Base-by-base conservation (phyloP, 1,284 basidiomycete species). In the Paramarasmius palmivorus region DNA sequence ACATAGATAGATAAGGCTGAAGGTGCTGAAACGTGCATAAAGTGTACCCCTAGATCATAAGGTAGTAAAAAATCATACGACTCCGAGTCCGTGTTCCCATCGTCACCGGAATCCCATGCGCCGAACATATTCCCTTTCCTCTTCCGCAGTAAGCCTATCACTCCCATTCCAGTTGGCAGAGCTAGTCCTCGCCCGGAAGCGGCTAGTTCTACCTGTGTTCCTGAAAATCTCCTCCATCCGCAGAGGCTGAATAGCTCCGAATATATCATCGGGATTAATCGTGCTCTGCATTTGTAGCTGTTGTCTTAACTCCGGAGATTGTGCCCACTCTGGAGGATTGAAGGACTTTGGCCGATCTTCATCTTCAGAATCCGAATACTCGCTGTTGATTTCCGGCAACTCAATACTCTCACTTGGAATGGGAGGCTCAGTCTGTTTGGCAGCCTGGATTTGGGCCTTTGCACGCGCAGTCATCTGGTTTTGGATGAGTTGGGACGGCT, bases 321-420 rank as follows among this genome's bases (percentile, higher is more conserved):
- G 92, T 4, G 94, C 92, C 95, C 95, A 98, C 17, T 81, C 78
- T 3, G 86, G 94, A 58, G 81, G 86, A 66, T 90, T 82, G 62
- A 85, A 86, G 29, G 86, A 86, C 55, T 81, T 77, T 45, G 78
- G 77, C 20, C 88, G 83, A 62, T 85, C 83, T 65, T 94, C 92
- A 63, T 96, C 92, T 47, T 94, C 95, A 3, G 93, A 95, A 70
- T 97, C 91, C 2, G 93, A 96, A 69, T 97, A 97, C 63, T 97
- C 95, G 70, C 91, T 94, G 60, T 93, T 89, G 63, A 96, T 93
- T 53, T 97, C 95, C 0, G 95, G 94, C 34, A 98, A 76, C 63
- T 93, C 92, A 60, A 94, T 95, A 59, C 81, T 86, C 73, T 96
- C 93, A 61, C 85, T 90, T 12, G 82, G 68, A 52, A 86, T 68